phyloP scores from a whole-genome alignment of 2,329 filamentous ascomycete genomes.

The Curvularia hawaiiensis region DNA sequence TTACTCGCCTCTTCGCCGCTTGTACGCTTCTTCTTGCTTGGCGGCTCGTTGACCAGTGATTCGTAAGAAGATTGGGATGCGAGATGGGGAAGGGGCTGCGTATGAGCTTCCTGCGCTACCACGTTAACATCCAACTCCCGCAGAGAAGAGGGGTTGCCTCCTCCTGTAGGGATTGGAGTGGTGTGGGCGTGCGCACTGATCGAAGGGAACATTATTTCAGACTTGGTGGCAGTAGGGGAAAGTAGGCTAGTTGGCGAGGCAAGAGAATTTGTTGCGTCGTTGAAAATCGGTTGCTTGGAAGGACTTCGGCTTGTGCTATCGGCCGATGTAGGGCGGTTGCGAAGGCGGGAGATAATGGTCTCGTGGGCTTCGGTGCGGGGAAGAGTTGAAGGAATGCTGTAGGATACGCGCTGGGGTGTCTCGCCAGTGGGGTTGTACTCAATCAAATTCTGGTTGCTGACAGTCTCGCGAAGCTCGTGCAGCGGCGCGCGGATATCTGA shows the following conservation, averaged over 20 bases:
- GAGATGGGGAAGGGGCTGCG: slow-evolving; percentile 38
- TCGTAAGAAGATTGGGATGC: slow-evolving; percentile 38
- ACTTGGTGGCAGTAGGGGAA: slow-evolving; percentile 26
- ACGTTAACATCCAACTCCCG: slow-evolving; percentile 57
- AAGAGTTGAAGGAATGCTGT: slow-evolving; percentile 78
- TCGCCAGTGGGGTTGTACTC: slow-evolving; percentile 87
- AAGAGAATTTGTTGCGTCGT: slow-evolving; percentile 52
- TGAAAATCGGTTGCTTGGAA: slow-evolving; percentile 59
- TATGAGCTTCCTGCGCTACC: slow-evolving; percentile 42
- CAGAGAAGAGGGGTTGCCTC: slow-evolving; percentile 36
- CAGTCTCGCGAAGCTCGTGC: slow-evolving; percentile 70
- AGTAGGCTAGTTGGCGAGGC: slow-evolving; percentile 38
- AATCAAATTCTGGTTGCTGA: slow-evolving; percentile 67
- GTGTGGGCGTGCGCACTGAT: slow-evolving; percentile 32
- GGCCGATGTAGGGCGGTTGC: slow-evolving; percentile 43
- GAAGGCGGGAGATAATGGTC: slow-evolving; percentile 57
- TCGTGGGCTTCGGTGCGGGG: slow-evolving; percentile 75
- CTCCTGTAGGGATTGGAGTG: slow-evolving; percentile 28
- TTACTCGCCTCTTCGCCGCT: slow-evolving; percentile 42
- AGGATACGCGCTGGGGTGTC: slow-evolving; percentile 81
- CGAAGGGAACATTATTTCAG: slow-evolving; percentile 33
- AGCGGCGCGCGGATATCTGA: slow-evolving; percentile 71
- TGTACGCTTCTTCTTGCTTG: slow-evolving; percentile 52
- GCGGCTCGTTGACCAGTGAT: slow-evolving; percentile 38
- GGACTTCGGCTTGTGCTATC: slow-evolving; percentile 46